Conservation (phyloP, 176 grass and related monocot species). For the Zizania latifolia region DNA sequence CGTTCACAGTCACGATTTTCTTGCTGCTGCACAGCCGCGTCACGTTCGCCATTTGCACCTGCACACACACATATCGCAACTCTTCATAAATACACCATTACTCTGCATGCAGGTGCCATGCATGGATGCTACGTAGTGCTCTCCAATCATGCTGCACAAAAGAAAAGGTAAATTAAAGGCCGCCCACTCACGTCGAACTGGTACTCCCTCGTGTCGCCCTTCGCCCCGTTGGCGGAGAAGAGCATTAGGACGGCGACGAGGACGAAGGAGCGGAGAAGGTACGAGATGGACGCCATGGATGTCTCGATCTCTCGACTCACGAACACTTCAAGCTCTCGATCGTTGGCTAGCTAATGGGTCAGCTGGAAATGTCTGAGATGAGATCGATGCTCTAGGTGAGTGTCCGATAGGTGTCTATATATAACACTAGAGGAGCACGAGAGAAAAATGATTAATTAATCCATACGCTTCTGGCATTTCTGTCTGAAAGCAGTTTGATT, state of each 20-base stretch:
- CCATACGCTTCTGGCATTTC: constrained; percentile 15
- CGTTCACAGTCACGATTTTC: constrained; percentile 71
- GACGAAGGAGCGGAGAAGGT: constrained; percentile 3
- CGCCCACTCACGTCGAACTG: constrained; percentile 56
- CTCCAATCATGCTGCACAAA: background rate
- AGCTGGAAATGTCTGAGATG: background rate
- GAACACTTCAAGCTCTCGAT: constrained; percentile 13
- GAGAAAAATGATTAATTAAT: background rate
- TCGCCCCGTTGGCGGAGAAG: background rate
- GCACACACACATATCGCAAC: background rate
- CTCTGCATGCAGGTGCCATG: background rate
- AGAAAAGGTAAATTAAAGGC: background rate
- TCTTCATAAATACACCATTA: too few species aligned
- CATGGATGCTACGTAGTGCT: background rate
- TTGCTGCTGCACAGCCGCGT: constrained; percentile 73
- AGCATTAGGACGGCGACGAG: constrained; percentile 23
- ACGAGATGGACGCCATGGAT: constrained; percentile 21
- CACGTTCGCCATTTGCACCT: constrained; percentile 64
- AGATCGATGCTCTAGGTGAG: background rate
- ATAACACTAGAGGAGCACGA: background rate
- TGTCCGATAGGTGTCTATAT: constrained; percentile 15
- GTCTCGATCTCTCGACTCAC: background rate
- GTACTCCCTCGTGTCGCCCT: constrained; percentile 53
- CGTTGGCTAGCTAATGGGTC: constrained; percentile 11
- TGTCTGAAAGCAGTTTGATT: background rate